Percentiles rank a stretch among this genome's conserved stretches.
phyloP scores from a whole-genome alignment of 1,284 basidiomycete genomes.

The Tilletia horrida region DNA sequence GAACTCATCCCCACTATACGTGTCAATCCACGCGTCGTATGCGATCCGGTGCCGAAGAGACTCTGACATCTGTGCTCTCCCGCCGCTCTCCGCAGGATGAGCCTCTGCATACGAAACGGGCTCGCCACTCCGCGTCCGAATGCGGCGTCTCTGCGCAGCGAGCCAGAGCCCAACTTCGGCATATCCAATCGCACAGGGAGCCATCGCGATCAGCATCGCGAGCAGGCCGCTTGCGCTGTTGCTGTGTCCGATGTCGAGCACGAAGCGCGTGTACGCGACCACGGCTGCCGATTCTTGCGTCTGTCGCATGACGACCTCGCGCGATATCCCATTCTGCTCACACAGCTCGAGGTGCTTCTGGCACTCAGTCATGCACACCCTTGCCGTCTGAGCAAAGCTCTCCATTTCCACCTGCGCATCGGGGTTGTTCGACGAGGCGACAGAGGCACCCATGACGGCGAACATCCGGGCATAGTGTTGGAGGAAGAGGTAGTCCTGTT shows the following conservation, averaged over 20 bases:
- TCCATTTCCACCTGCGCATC: constrained; percentile 66
- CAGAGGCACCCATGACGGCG: constrained; percentile 64
- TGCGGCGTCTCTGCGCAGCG: constrained; percentile 32
- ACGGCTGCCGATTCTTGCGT: constrained; percentile 45
- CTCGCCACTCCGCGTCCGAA: neutral
- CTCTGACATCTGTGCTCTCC: constrained; percentile 56
- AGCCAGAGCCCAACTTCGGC: constrained; percentile 80
- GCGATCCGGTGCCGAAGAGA: constrained; percentile 61
- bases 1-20: constrained; percentile 4
- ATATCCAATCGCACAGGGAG: constrained; percentile 84
- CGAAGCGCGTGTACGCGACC: constrained; percentile 49
- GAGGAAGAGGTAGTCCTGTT: constrained; percentile 61
- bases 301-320: constrained; percentile 28
- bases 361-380: constrained; percentile 36
- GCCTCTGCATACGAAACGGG: constrained; percentile 71
- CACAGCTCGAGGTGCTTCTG: constrained; percentile 42
- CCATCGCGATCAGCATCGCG: constrained; percentile 73
- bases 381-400: constrained; percentile 63
- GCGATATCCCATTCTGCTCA: constrained; percentile 33
- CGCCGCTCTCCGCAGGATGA: constrained; percentile 68
- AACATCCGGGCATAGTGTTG: constrained; percentile 60
- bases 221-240: constrained; percentile 61
- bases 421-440: constrained; percentile 63
- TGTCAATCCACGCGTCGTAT: constrained; percentile 1
- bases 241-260: constrained; percentile 33